Conservation (phyloP, 345 rosid species). For the Excoecaria agallocha region DNA sequence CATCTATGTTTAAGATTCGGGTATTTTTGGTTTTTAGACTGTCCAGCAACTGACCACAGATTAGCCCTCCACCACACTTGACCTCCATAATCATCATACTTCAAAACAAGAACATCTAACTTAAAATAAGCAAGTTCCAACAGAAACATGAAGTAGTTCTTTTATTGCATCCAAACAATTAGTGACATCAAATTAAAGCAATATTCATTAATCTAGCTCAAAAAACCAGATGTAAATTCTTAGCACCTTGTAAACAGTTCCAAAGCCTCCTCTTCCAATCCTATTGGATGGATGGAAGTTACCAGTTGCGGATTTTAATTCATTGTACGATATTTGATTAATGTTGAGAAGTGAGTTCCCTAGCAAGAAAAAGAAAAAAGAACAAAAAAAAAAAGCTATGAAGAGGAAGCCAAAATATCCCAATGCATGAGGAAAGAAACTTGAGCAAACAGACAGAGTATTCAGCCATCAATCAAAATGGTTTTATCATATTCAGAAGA, state of each 20-base stretch:
- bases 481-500: neutral
- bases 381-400: neutral
- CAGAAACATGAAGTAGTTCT: neutral
- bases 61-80: no score
- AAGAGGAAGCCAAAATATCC: neutral
- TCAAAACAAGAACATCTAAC: neutral
- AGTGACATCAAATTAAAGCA: neutral
- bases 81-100: neutral
- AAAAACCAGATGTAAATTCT: conserved; percentile 10
- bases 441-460: neutral
- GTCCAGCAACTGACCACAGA: neutral
- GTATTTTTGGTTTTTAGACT: neutral
- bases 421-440: neutral
- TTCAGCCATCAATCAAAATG: neutral
- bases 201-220: neutral
- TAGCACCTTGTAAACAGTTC: conserved; percentile 57
- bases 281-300: conserved; percentile 41
- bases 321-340: conserved; percentile 41
- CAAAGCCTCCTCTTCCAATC: conserved; percentile 64
- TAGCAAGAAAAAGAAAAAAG: conserved; percentile 15
- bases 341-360: conserved; percentile 34
- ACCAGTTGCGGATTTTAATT: conserved; percentile 45
- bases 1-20: neutral
- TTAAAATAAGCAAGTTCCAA: neutral
- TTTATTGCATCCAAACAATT: neutral